Evolutionary conservation across 2,329 filamentous ascomycete species (phyloP), one percentile per base, ranked within the genome.

Genomic region (Diaporthe humulicola): DNA sequence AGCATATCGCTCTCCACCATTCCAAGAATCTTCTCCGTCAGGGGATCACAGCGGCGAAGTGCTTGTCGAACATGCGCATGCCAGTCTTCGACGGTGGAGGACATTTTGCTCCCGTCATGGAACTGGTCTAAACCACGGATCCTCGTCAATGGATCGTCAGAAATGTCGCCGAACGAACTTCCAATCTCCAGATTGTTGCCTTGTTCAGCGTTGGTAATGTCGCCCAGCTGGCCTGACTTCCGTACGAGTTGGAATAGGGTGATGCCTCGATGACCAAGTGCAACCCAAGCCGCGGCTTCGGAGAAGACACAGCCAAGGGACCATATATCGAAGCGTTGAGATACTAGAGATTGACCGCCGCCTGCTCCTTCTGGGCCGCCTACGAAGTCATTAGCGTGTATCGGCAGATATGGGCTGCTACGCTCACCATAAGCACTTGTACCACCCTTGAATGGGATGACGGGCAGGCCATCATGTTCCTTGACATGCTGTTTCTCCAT

Each of bases 231-330:
- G 50, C 50, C 50, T 28, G 50, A 52, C 50, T 52, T 52, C 50
- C 50, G 17, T 52, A 52, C 50, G 14, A 52, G 50, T 52, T 52
- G 50, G 50, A 52, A 52, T 12, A 52, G 50, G 1, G 28, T 52
- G n/a, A 52, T 52, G n/a, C n/a, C 50, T 28, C 50, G 50, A 52
- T 52, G 50, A 15, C 50, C n/a, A 52, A 52, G 50, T 52, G 50
- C 50, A 52, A 52, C 7, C 50, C 50, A 52, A 52, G 50, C 28
- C n/a, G 50, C 50, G 9, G 50, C 50, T 28, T 52, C n/a, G 9
- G 50, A 52, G n/a, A 52, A 52, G n/a, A 52, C 50, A 52, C 50
- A 52, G 50, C 50, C 50, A 10, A 52, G 50, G n/a, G 50, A 52
- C 50, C 50, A 52, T 52, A 52, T 52, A 28, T 52, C 50, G n/a